Percentiles rank a stretch among this genome's conserved stretches.
Conservation (phyloP, 2,329 filamentous ascomycete species). For the Pseudofabraea citricarpa region DNA sequence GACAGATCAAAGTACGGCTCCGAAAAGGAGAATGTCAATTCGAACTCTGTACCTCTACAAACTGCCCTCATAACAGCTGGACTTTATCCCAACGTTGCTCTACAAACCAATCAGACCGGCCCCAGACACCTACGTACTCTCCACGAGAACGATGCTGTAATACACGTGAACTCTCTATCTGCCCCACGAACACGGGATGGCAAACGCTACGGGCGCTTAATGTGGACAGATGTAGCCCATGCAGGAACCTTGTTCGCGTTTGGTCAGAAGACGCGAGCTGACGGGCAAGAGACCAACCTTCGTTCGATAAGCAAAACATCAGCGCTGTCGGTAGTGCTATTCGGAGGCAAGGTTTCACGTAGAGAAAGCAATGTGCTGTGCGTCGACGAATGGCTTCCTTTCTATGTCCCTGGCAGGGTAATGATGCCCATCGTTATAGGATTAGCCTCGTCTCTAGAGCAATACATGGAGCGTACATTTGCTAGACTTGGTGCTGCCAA, state of each 20-base stretch:
- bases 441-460: no score
- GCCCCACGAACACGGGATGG: neutral
- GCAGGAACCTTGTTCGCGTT: neutral
- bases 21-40: constrained; percentile 37
- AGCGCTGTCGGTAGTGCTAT: neutral
- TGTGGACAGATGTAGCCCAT: neutral
- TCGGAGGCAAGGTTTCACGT: neutral
- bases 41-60: constrained; percentile 35
- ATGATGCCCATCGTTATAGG: no score
- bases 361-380: neutral
- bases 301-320: neutral
- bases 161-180: neutral
- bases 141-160: neutral
- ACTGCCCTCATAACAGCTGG: constrained; percentile 41
- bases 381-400: constrained; percentile 1
- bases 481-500: no score
- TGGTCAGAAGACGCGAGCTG: neutral
- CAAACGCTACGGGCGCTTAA: neutral
- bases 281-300: neutral
- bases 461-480: no score
- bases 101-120: neutral
- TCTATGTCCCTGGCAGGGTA: neutral
- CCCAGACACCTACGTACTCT: neutral
- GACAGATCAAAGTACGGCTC: constrained; percentile 25
- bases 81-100: constrained; percentile 38